These are phyloP conservation scores for Erucastrum elatum DNA, from an alignment of 345 rosid genomes.

Conservation along the genomic window DNA sequence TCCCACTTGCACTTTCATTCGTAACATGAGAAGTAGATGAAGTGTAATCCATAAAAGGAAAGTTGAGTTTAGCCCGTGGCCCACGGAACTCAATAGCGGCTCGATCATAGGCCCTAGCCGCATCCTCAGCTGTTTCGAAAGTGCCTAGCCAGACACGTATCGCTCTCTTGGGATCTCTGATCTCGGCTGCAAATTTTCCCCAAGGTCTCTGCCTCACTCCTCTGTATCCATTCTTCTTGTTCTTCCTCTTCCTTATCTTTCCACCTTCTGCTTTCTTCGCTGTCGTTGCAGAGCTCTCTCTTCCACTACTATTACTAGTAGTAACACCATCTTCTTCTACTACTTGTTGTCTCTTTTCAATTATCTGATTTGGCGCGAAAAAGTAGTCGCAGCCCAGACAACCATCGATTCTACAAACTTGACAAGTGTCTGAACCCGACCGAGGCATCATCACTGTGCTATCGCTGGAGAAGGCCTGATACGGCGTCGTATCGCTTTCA, in stretches of 20 bases:
- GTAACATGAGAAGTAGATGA: neutral
- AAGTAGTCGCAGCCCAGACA: conserved; percentile 81
- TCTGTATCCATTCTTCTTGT: conserved; percentile 65
- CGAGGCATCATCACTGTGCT: conserved; percentile 43
- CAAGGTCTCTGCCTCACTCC: conserved; percentile 99
- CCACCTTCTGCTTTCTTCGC: conserved; percentile 29
- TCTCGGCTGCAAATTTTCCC: conserved; percentile 99
- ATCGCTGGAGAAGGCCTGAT: neutral
- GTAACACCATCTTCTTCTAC: conserved; percentile 4
- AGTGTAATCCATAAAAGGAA: conserved; percentile 54
- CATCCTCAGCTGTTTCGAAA: conserved; percentile 83
- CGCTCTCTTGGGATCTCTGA: conserved; percentile 81
- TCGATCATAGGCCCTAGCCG: conserved; percentile 89
- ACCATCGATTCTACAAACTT: conserved; percentile 57
- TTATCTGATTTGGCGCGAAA: conserved; percentile 52
- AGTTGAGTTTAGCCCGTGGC: conserved; percentile 67
- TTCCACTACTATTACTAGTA: neutral
- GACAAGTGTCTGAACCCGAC: conserved; percentile 57
- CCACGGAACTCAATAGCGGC: conserved; percentile 72
- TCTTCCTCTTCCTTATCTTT: conserved; percentile 40
- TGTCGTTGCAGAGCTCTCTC: neutral
- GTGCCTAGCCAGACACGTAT: conserved; percentile 94
- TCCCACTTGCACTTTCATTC: neutral
- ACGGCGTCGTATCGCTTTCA: conserved; percentile 12
- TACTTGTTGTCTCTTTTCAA: neutral